Evolutionary conservation across 2,329 filamentous ascomycete species (phyloP), one percentile per base, ranked within the genome.

Genomic region (Moelleriella libera): DNA sequence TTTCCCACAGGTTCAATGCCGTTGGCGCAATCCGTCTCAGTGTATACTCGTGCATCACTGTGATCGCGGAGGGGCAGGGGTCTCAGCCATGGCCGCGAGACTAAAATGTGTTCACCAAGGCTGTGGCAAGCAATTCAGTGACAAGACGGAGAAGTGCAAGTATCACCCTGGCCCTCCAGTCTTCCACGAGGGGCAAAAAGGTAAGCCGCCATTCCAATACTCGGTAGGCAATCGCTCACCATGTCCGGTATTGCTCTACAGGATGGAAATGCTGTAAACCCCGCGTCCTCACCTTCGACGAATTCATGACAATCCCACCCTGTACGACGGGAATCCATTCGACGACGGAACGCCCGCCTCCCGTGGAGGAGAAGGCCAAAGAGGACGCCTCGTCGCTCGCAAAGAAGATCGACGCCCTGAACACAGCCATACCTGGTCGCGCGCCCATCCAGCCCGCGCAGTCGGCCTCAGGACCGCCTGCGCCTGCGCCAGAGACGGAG

Each of bases 261-360:
- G 90, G 92, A 61, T 97, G 92, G 90, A 94, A 94, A 71, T 98
- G 92, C 73, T 98, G 92, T 78, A 97, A 96, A 69, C 84, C 89
- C 49, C 85, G 92, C 60, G 88, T 97, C 58, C 74, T 98, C 58
- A 96, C 88, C 50, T 98, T 98, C 63, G 92, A 98, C 68, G 92
- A 98, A 69, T 98, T 98, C 73, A 86, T 98, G 66, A 66, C 74
- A 51, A 97, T 98, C 57, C 73, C 85, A 45, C 90, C 92, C 39
- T 98, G 92, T 74, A 95, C 92, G 30, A 85, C 82, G 10, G 92
- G 92, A 59, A 89, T 83, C 58, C 92, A 98, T 71, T 92, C 86
- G 50, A 88, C 87, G 10, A 85, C 92, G 52, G 90, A 96, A 57
- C 62, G 74, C 47, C 78, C 78, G 2, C 78, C 76, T 14, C 67